Evolutionary conservation across 202 grass and related monocot species (phyloP), one percentile per base, ranked within the genome.

Genomic region (Hordeum pubiflorum): DNA sequence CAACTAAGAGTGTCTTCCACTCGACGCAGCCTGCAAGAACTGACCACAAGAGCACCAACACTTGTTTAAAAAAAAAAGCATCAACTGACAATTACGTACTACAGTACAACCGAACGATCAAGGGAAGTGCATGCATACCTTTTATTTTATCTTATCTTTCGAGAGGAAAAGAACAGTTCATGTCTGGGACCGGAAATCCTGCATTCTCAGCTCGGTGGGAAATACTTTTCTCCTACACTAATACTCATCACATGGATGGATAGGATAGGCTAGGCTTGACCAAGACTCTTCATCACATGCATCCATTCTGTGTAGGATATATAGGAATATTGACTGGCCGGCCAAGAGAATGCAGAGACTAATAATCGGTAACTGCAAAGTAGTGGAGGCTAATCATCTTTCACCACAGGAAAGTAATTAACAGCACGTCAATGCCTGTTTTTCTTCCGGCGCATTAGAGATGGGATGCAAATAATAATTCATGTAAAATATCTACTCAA

Each of bases 261-360:
- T 50, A 50, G 14, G 46, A 50, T 50, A 50, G 5, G 46, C 5
- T 10, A 84, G 66, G 69, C 40, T 80, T 84, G 82, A 84, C 70
- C 86, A 64, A 63, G 71, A 63, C 31, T 61, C 29, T 79, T 83
- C 41, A 9, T 58, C 40, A 46, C 37, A 13, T 31, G 9, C 23
- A n/a, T 39, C 18, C 54, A 79, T 74, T 21, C 22, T 48, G 15
- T 48, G 40, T 24, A 52, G 38, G 2, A 68, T n/a, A 34, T 48
- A 32, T 32, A 32, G 7, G 32, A 86, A 74, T 55, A 29, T 41
- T 33, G 39, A 34, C 60, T 54, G 15, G 7, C 36, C 36, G 7
- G 20, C 41, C 71, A 76, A 46, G 7, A 61, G 29, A 71, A 31
- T 39, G 61, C 10, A 75, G 26, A 40, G 18, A 63, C 61, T 69